A percentile compares a stretch with the other conserved stretches of the same genome.
Conservation (phyloP, 2,329 filamentous ascomycete genomes). For the Phialophora tarda region DNA sequence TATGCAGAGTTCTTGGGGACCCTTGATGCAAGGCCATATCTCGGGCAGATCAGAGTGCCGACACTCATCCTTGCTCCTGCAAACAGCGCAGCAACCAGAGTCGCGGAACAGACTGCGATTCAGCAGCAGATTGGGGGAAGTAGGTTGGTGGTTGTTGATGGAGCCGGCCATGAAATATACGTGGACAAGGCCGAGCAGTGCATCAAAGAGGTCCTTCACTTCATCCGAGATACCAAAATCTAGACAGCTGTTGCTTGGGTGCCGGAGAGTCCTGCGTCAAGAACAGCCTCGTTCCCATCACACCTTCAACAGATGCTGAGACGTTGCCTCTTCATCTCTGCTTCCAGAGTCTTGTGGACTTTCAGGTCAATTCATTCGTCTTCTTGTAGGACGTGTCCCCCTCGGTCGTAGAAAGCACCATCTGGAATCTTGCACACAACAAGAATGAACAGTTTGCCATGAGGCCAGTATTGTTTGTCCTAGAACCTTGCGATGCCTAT, state of each 20-base stretch:
- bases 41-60: slow-evolving; percentile 19
- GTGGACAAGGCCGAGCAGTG: slow-evolving; percentile 21
- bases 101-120: slow-evolving; percentile 24
- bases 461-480: no score
- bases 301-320: neutral
- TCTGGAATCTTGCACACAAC: no score
- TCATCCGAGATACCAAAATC: neutral
- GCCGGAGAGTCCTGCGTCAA: neutral
- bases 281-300: neutral
- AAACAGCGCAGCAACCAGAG: slow-evolving; percentile 26
- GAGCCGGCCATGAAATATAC: slow-evolving; percentile 29
- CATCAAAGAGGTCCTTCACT: slow-evolving; percentile 5
- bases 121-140: slow-evolving; percentile 13
- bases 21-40: slow-evolving; percentile 22
- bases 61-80: slow-evolving; percentile 27
- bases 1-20: slow-evolving; percentile 28
- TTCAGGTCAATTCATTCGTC: slow-evolving; percentile 1
- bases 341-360: neutral
- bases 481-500: no score
- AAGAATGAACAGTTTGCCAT: no score
- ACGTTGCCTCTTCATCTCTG: slow-evolving; percentile 1
- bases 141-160: slow-evolving; percentile 14
- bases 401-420: slow-evolving; percentile 8
- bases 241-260: neutral
- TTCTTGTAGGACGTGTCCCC: slow-evolving; percentile 4